phyloP scores from a whole-genome alignment of 495 filamentous ascomycete species.

The Tuber magnatum region DNA sequence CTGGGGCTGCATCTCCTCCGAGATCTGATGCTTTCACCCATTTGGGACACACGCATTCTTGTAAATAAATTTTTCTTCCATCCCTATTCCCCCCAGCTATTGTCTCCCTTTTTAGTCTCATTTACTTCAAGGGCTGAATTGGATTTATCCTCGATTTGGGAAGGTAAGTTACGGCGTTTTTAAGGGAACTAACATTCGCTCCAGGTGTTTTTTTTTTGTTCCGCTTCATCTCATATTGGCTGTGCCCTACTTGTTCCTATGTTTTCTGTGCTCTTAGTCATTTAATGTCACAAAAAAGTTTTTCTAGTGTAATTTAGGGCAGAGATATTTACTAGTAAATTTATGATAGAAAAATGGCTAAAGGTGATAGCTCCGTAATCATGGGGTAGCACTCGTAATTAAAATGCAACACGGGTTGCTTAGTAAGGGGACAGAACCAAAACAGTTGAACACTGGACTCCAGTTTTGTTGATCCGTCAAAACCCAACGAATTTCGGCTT shows the following conservation, averaged over 20 bases:
- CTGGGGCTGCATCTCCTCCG: constrained; percentile 19
- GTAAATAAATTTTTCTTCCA: constrained; percentile 5
- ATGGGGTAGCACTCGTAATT: background rate
- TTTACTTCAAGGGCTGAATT: background rate
- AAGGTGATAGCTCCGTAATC: background rate
- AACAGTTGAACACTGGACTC: too few relatives aligned
- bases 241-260: background rate
- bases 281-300: background rate
- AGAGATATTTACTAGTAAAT: background rate
- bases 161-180: background rate
- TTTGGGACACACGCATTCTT: background rate
- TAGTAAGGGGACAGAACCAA: too few relatives aligned
- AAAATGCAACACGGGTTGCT: background rate
- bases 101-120: background rate
- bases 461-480: too few relatives aligned
- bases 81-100: background rate
- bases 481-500: too few relatives aligned
- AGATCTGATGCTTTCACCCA: constrained; percentile 8
- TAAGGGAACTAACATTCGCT: background rate
- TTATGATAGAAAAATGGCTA: background rate
- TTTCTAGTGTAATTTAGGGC: background rate
- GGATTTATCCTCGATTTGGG: background rate
- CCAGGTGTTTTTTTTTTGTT: constrained; percentile 4
- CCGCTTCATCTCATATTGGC: background rate
- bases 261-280: background rate